phyloP scores from a whole-genome alignment of 148 eudicot species.

The Vaccinium vitisidaea region DNA sequence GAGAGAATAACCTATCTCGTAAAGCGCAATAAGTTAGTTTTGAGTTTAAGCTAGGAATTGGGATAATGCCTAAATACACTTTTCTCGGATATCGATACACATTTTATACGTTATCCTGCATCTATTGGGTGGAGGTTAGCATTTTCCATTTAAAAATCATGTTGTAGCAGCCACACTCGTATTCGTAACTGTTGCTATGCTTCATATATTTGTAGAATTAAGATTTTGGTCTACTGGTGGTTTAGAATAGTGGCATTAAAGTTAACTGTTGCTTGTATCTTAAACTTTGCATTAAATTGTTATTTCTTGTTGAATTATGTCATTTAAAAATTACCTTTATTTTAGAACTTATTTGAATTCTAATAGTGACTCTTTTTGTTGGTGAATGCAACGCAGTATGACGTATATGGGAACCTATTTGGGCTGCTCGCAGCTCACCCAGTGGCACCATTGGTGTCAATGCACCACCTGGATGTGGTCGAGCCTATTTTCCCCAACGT shows the following conservation, averaged over 20 bases:
- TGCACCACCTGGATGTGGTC: slow-evolving; percentile 92
- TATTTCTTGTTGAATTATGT: background rate
- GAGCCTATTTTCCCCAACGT: slow-evolving; percentile 85
- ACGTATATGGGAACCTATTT: slow-evolving; percentile 83
- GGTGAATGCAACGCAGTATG: slow-evolving; percentile 53
- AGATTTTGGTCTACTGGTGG: background rate
- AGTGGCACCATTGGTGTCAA: slow-evolving; percentile 66
- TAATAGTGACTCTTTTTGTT: slow-evolving; percentile 22
- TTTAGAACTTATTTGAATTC: background rate
- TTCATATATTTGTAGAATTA: background rate
- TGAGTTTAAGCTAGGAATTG: too few relatives aligned
- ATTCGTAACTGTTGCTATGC: background rate
- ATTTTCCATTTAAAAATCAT: background rate
- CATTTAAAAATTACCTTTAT: background rate
- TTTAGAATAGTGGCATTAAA: background rate
- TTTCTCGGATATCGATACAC: too few relatives aligned
- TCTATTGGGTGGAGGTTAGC: too few relatives aligned
- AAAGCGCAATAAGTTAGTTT: too few relatives aligned
- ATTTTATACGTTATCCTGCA: too few relatives aligned
- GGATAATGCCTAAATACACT: too few relatives aligned
- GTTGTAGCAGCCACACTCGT: background rate
- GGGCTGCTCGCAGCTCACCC: slow-evolving; percentile 93
- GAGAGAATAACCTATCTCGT: too few relatives aligned
- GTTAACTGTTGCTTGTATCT: background rate
- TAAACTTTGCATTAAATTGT: background rate